Base-by-base conservation (phyloP, 116 monocot genomes). In the Cymodocea nodosa region DNA sequence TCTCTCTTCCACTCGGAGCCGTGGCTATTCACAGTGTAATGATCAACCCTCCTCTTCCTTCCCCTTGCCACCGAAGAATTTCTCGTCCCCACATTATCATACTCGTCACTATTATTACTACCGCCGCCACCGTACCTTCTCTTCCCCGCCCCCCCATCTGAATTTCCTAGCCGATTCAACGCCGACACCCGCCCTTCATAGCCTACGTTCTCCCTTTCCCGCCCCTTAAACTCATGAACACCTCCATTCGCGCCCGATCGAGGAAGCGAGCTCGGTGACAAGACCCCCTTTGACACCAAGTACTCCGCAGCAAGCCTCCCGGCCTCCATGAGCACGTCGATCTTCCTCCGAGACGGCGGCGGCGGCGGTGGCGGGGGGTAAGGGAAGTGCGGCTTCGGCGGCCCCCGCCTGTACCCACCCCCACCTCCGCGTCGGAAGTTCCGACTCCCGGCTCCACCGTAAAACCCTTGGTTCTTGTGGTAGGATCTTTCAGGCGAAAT, bases 261-360 rank as follows among this genome's bases (percentile, higher is more conserved):
- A 10, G 73, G 71, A 0, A 83, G 75, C 12, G 67, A 56, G 62
- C 54, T 58, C 13, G 80, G 60, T 1, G 82, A 82, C 8, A 92
- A 75, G 17, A 82, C 23, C 2, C 92, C 92, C 74, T 84, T 84
- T n/a, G 76, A 58, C 15, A 84, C 84, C 61, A 92, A 73, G 55
- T 92, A 92, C 78, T 87, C 92, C n/a, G 87, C 84, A 10, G 92
- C 87, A 6, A 92, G 82, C 60, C 87, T 82, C 22, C 92, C 91
- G 2, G 87, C 92, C 24, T 87, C 82, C 77, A 80, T 77, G 17
- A 92, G 63, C 55, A 92, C 71, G 20, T 87, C 87, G 5, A 63
- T 37, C 61, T 80, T 82, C 56, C 75, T 22, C 44, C 62, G 35
- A 7, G 18, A 37, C 15, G 18, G 18, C 7, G 40, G 37, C 17